Evolutionary conservation across 2,329 filamentous ascomycete genomes (phyloP), one percentile per base, ranked within the genome.

Genomic region (Calonectria pseudoreteaudii): DNA sequence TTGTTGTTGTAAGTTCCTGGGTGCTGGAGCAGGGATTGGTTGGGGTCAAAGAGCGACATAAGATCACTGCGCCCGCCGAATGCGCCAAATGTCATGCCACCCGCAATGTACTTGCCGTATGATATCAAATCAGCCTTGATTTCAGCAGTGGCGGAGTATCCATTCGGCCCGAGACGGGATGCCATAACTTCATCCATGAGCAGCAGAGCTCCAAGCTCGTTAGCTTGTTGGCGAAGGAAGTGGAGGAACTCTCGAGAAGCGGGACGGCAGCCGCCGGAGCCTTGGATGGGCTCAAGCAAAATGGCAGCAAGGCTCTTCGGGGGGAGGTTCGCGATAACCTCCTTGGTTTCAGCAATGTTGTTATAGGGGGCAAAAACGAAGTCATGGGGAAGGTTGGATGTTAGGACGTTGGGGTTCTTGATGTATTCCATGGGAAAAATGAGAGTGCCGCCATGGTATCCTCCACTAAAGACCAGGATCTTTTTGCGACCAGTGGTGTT

Each of bases 111-210:
- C 80, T 93, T 94, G 0, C 92, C 92, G 26, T 93, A 80, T 0
- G 91, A 91, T 30, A 88, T 90, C 60, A 93, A 79, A 79, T 93
- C 92, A 0, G 92, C 91, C 4, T 82, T 84, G 4, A 92, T 78
- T 3, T 82, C 85, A 23, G 85, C 67, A 28, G 81, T 74, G 1
- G 80, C 78, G 10, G 87, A 85, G 3, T 90, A 80, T 0, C 92
- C 91, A 9, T 86, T 82, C 3, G 84, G 85, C 5, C 76, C 77
- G 41, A 93, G 83, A 2, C 92, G 86, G 4, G 89, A 91, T 0
- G 92, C 93, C 88, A 93, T 92, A 3, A 94, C 92, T 82, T 94
- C 93, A 79, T 94, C 93, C 20, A 93, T 84, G 36, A 94, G 90
- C 74, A 94, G 88, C 0, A 94, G n/a, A n/a, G n/a, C n/a, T n/a